A percentile compares a stretch with the other conserved stretches of the same genome.
phyloP scores from a whole-genome alignment of 2,329 filamentous ascomycete species.

The Alternaria triticina region DNA sequence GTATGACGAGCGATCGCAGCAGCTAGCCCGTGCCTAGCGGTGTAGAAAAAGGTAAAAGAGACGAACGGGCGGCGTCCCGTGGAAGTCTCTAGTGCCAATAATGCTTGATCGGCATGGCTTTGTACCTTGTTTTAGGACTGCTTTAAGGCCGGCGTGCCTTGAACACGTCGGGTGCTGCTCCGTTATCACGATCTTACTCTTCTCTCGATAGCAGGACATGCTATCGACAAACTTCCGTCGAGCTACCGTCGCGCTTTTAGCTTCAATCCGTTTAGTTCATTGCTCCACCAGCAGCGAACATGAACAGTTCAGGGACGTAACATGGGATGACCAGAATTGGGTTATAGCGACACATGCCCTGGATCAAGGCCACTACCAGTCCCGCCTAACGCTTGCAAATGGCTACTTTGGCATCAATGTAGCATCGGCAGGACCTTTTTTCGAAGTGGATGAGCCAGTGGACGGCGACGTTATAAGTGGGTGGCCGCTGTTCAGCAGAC shows the following conservation, averaged over 20 bases:
- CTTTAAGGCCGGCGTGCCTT: constrained; percentile 11
- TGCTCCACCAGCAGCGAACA: constrained; percentile 28
- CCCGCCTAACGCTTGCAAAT: constrained; percentile 61
- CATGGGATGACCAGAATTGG: constrained; percentile 67
- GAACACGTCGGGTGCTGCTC: background rate
- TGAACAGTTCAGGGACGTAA: constrained; percentile 51
- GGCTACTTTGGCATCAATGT: constrained; percentile 70
- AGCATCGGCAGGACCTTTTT: constrained; percentile 67
- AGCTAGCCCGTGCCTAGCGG: constrained; percentile 9
- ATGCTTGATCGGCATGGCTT: constrained; percentile 8
- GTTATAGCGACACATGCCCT: constrained; percentile 59
- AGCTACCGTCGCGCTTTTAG: constrained; percentile 15
- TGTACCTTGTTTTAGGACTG: constrained; percentile 14
- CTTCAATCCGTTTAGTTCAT: constrained; percentile 9
- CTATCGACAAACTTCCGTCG: constrained; percentile 1
- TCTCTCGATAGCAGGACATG: constrained; percentile 6
- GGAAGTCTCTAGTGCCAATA: background rate
- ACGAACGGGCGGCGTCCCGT: constrained; percentile 3
- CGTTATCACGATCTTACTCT: background rate
- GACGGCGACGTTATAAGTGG: constrained; percentile 64
- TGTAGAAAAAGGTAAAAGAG: constrained; percentile 11
- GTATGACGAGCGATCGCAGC: constrained; percentile 5
- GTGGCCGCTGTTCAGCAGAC: constrained; percentile 70
- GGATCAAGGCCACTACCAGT: constrained; percentile 65
- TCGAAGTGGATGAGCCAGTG: constrained; percentile 61